Base-by-base conservation (phyloP, 768 basidiomycete species). In the Kwoniella botswanensis region DNA sequence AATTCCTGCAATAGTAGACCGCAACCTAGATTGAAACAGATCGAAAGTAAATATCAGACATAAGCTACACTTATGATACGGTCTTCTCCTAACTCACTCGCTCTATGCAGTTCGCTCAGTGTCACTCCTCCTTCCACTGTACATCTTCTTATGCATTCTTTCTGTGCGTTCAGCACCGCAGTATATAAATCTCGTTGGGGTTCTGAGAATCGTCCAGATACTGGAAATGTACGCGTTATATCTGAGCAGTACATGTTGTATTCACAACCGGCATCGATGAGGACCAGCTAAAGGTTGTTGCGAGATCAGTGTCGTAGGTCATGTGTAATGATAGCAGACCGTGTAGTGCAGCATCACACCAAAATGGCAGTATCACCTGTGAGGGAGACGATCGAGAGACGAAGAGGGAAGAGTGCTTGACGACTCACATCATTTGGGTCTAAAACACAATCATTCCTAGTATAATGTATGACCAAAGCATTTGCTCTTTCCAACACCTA, bases 231-330 rank as follows among this genome's bases (percentile, higher is more conserved):
- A 57, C 86, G 80, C 0, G 85, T 96, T 75, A 98, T 95, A 81
- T 98, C 96, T 57, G 93, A 93, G 7, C 94, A 93, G 78, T 98
- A 98, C 46, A 93, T 93, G 71, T 92, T 93, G 74, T 71, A 92
- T 86, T 96, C 94, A 78, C 94, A 94, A 55, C 93, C 94, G 1
- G 94, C 94, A 72, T 98, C 94, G 64, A 98, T 88, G 13, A 97
- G 86, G 17, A 97, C 86, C 62, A 84, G 73, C 82, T 83, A 72
- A 56, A 41, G 59, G 63, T 63, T 5, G 18, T 2, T 13, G 1
- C 44, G 50, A 54, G 35, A 35, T 35, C 35, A 35, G 35, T 35
- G 7, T 9, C 35, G 35, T 35, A 35, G 35, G 35, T 6, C 35
- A 35, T 35, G 35, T 35, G 35, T 35, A 35, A 35, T 35, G 5